Base-by-base conservation (phyloP, 1,139 yeast species). In the Saccharomyces hybrid region DNA sequence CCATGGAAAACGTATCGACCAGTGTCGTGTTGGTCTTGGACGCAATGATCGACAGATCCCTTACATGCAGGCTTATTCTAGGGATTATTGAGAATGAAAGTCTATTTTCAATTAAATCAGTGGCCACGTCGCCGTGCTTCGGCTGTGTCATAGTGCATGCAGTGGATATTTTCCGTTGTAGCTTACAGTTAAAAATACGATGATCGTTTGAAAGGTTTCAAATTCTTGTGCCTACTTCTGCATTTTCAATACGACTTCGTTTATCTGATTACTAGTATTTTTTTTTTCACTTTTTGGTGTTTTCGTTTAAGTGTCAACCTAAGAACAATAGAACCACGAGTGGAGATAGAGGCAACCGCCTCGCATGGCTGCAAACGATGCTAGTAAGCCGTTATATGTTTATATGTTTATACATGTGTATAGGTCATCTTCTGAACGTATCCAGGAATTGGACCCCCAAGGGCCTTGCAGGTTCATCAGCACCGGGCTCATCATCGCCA, bases 381-480 rank as follows among this genome's bases (percentile, higher is more conserved):
- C 20, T 38, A 2, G 1, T 38, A 16, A 16, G 4, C n/a, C 42
- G 42, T 16, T 14, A 11, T 34, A 34, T 34, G 41, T 14, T 13
- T 23, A 30, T 27, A 6, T 48, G 34, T 31, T 16, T 23, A n/a
- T 38, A 11, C 27, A 28, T 32, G 42, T 27, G 28, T 28, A 20
- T 32, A 50, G 20, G 4, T 50, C 58, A 67, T 55, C 69, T 62
- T 52, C 71, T 61, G 47, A 68, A 67, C 2, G 69, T 66, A 49
- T 68, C 70, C 23, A 67, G 50, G 49, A 68, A 66, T 51, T 68
- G 72, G 9, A 61, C 63, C 2, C 70, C 69, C 14, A 68, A 50
- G 0, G 71, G 66, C 1, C 72, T 57, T 38, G 61, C 64, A 2
- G 72, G 72, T 56, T 67, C 71, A 51, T 67, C 71, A 28, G 58